Base-by-base conservation (phyloP, 139 green algal genomes). In the Nannochloris sp. region DNA sequence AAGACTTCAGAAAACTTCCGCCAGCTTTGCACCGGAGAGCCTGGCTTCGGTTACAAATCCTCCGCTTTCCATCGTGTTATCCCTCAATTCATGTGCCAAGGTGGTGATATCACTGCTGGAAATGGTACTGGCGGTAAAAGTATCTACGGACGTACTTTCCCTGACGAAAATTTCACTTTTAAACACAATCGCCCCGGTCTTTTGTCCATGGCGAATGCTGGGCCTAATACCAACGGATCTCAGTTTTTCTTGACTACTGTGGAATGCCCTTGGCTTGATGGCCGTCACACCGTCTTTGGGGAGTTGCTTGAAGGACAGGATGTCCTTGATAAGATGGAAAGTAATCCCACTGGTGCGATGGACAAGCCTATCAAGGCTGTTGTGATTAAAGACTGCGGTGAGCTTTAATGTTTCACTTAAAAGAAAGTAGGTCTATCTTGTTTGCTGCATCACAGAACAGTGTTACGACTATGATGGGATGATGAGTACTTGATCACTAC, bases 191-290 rank as follows among this genome's bases (percentile, higher is more conserved):
- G 79, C 8, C 76, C 84, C 15, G 90, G 90, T n/a, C 73, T 89
- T 35, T 75, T 96, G 45, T 87, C 76, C 56, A 96, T 96, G 89
- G 90, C 90, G 39, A 97, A 97, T 73, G 87, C 90, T 3, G 87
- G 87, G 4, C 81, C 80, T 24, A 84, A 87, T 75, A 90, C 84
- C 46, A 92, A 91, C 56, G 84, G 68, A 68, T 79, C 65, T 3
- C 84, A 95, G 73, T 96, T 96, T 73, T 95, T 96, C 84, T 84
- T 96, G 56, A 91, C 81, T 61, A 97, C 91, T 24, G 85, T 89
- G 1, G 67, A 70, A 29, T 92, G 85, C 13, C 56, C 71, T n/a
- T 95, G 89, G 90, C 70, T 89, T 27, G 73, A 83, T 33, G 69
- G 73, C 38, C 64, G 56, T 25, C 77, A 86, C 63, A 60, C 65